Evolutionary conservation across 257 asterid species (phyloP), one percentile per base, ranked within the genome.

Genomic region (Przewalskia tangutica): DNA sequence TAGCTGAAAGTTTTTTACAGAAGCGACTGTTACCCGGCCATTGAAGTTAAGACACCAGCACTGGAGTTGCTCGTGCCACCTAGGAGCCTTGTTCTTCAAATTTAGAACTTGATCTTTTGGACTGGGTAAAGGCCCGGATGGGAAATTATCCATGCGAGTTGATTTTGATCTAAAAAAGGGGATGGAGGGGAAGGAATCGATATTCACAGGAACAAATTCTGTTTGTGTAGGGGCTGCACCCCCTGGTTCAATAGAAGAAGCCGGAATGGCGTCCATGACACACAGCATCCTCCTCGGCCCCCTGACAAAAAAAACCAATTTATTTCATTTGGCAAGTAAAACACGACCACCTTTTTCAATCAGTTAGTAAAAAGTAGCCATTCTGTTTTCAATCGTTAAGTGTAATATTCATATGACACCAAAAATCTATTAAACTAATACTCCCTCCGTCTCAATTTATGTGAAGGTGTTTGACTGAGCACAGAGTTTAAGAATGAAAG

Each of bases 281-380:
- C 98, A 96, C 63, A 91, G 93, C 99, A 96, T 94, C 87, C 98
- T 93, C 88, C 99, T 91, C 2, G 99, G 99, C 13, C 99, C 99
- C 94, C 99, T 96, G 79, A 73, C 7, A 48, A 23, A 23, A 73
- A 73, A 81, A 63, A 27, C 38, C n/a, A 64, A 18, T 56, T 13
- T 12, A 66, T 23, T 44, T 63, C 65, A 7, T 79, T 82, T 32
- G 81, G 87, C 46, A 83, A 50, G 58, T 59, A 16, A 73, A 32
- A 2, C 4, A 50, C 13, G 48, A 12, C 42, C 7, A 46, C 7
- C 14, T 8, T 27, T 20, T 7, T 73, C 79, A 23, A 48, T 71
- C 58, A 46, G 78, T 3, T 20, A 27, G 1, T 27, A 46, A 23
- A 70, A 70, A 10, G 56, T 70, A 70, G 58, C 40, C 42, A 48